These are phyloP conservation scores for Chalaropsis ovoidea DNA, from an alignment of 2,329 filamentous ascomycete species.

Conservation along the genomic window DNA sequence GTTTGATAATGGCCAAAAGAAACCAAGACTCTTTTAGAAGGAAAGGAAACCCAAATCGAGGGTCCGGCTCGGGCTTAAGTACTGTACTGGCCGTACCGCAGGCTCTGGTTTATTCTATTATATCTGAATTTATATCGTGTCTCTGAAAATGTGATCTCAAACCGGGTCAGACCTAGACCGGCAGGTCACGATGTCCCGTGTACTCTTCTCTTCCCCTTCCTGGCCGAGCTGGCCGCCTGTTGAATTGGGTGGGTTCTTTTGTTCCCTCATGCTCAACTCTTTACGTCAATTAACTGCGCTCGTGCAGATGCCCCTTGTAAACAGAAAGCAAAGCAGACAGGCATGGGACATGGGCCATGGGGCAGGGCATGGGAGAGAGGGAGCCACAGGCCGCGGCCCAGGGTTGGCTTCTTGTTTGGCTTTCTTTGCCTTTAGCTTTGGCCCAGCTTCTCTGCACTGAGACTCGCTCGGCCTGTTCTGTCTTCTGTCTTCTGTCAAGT, in stretches of 20 bases:
- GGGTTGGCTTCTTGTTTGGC: not conserved
- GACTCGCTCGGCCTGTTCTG: no score
- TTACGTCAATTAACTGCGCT: not conserved
- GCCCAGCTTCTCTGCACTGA: not conserved
- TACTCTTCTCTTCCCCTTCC: not conserved
- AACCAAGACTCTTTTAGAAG: slow-evolving; percentile 11
- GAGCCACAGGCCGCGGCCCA: not conserved
- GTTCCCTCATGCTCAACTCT: not conserved
- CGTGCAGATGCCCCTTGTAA: slow-evolving; percentile 3
- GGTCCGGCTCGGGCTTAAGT: not conserved
- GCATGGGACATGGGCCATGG: no score
- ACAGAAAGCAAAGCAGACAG: not conserved
- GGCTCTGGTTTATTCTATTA: slow-evolving; percentile 2
- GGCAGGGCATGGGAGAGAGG: not conserved
- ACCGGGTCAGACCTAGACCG: slow-evolving; percentile 10
- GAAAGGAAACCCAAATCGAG: not conserved
- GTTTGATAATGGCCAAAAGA: not conserved
- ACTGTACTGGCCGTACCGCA: not conserved
- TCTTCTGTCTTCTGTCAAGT: not conserved
- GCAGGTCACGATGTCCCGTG: slow-evolving; percentile 15
- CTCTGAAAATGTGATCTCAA: slow-evolving; percentile 1
- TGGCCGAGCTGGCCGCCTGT: not conserved
- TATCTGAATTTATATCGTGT: not conserved
- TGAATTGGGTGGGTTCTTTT: not conserved
- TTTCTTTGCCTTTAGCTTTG: not conserved